Evolutionary conservation across 1,139 yeast genomes (phyloP).

Genomic region (Geotrichum klebahnii): DNA sequence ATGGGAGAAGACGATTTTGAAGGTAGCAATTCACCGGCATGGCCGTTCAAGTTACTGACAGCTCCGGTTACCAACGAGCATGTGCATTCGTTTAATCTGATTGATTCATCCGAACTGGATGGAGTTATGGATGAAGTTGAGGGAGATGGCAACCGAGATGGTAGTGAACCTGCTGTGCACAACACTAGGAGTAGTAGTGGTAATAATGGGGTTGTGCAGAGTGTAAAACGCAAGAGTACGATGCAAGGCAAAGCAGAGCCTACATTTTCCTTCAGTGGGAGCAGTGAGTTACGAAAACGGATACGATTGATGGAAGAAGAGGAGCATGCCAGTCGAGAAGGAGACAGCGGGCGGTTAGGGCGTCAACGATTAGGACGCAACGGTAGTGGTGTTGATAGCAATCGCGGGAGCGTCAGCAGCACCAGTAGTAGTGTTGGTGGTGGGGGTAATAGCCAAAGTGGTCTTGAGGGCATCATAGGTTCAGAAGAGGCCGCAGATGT

Average conservation of each 20-base stretch:
- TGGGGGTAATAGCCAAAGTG: too few relatives aligned
- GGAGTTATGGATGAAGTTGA: slow-evolving; percentile 11
- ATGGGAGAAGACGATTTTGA: slow-evolving; percentile 2
- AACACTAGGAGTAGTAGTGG: neutral
- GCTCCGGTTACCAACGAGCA: slow-evolving; percentile 11
- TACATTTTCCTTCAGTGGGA: neutral
- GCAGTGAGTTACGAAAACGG: slow-evolving; percentile 30
- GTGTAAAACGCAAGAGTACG: neutral
- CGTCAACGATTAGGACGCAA: too few relatives aligned
- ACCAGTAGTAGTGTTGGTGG: neutral
- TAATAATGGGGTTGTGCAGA: neutral
- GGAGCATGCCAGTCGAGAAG: too few relatives aligned
- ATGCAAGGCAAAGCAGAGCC: neutral
- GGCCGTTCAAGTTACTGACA: slow-evolving; percentile 19
- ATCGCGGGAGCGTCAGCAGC: neutral
- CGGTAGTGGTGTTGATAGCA: too few relatives aligned
- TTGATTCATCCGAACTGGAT: slow-evolving; percentile 21
- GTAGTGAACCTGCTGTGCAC: neutral
- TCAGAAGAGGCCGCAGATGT: too few relatives aligned
- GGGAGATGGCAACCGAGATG: neutral
- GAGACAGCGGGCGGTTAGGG: too few relatives aligned
- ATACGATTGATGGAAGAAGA: slow-evolving; percentile 33
- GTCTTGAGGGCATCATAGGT: too few relatives aligned
- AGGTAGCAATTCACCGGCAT: neutral
- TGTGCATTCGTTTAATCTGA: slow-evolving; percentile 29